phyloP scores from a whole-genome alignment of 768 basidiomycete species.

The Termitomyces sp. region DNA sequence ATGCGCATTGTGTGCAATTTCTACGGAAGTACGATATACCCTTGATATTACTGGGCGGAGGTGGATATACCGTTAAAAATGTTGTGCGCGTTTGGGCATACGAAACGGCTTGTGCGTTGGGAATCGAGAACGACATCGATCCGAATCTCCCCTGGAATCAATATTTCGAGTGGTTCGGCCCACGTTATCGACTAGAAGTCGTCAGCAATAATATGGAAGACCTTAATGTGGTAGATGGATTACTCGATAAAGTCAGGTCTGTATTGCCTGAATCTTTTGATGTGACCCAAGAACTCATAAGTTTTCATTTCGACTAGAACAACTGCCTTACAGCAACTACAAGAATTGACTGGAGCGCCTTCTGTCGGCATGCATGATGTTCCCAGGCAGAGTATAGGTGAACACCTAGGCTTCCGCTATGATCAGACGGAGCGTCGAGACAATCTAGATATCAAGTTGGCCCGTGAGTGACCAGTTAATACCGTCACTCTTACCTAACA shows the following conservation, averaged over 20 bases:
- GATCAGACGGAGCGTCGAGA: slow-evolving; percentile 52
- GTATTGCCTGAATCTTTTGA: slow-evolving; percentile 20
- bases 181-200: slow-evolving; percentile 90
- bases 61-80: slow-evolving; percentile 97
- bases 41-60: slow-evolving; percentile 89
- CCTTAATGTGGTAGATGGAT: slow-evolving; percentile 76
- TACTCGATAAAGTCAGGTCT: slow-evolving; percentile 76
- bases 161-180: slow-evolving; percentile 98
- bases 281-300: background rate
- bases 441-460: slow-evolving; percentile 65
- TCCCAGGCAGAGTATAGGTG: slow-evolving; percentile 64
- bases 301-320: slow-evolving; percentile 19
- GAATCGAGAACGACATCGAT: slow-evolving; percentile 75
- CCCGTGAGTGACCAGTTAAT: slow-evolving; percentile 46
- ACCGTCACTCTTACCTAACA: background rate
- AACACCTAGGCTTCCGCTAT: slow-evolving; percentile 55
- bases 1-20: slow-evolving; percentile 88
- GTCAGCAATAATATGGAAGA: slow-evolving; percentile 94
- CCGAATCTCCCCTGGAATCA: slow-evolving; percentile 80
- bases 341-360: slow-evolving; percentile 62
- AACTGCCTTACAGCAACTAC: slow-evolving; percentile 38
- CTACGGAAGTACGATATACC: slow-evolving; percentile 81
- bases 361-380: slow-evolving; percentile 85
- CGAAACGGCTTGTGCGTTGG: slow-evolving; percentile 95
- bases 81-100: slow-evolving; percentile 94